Conservation (phyloP, 2,329 filamentous ascomycete genomes). For the Davidsoniella virescens region DNA sequence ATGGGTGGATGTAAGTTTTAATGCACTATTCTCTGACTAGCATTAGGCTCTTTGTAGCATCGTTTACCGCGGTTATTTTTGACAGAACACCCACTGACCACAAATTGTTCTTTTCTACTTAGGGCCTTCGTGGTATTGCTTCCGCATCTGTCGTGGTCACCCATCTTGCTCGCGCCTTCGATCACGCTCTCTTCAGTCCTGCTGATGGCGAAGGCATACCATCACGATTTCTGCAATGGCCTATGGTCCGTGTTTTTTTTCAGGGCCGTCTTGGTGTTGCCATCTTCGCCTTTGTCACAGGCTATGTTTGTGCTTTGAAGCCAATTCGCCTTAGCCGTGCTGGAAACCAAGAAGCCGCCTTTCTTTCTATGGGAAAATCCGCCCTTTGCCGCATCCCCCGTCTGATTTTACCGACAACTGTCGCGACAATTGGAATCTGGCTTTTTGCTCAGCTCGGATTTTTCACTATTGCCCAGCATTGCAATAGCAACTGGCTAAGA, state of each 20-base stretch:
- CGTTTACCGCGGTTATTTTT: neutral
- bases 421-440: slow-evolving; percentile 42
- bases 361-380: slow-evolving; percentile 37
- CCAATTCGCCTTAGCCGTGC: slow-evolving; percentile 38
- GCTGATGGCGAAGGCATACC: slow-evolving; percentile 26
- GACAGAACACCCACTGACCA: neutral
- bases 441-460: slow-evolving; percentile 35
- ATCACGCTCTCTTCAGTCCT: slow-evolving; percentile 32
- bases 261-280: slow-evolving; percentile 49
- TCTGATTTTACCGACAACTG: slow-evolving; percentile 39
- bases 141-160: slow-evolving; percentile 38
- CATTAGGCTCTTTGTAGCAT: neutral
- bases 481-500: slow-evolving; percentile 9
- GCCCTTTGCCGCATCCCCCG: slow-evolving; percentile 42
- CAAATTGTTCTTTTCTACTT: neutral
- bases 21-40: neutral
- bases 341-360: slow-evolving; percentile 36
- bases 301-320: slow-evolving; percentile 47
- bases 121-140: slow-evolving; percentile 40
- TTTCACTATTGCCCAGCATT: slow-evolving; percentile 35
- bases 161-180: slow-evolving; percentile 35
- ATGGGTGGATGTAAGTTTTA: slow-evolving; percentile 40
- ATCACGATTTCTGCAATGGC: slow-evolving; percentile 37
- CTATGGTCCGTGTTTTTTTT: slow-evolving; percentile 40
- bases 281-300: slow-evolving; percentile 49